Evolutionary conservation across 345 rosid species (phyloP).

Genomic region (Noccaea caerulescens): DNA sequence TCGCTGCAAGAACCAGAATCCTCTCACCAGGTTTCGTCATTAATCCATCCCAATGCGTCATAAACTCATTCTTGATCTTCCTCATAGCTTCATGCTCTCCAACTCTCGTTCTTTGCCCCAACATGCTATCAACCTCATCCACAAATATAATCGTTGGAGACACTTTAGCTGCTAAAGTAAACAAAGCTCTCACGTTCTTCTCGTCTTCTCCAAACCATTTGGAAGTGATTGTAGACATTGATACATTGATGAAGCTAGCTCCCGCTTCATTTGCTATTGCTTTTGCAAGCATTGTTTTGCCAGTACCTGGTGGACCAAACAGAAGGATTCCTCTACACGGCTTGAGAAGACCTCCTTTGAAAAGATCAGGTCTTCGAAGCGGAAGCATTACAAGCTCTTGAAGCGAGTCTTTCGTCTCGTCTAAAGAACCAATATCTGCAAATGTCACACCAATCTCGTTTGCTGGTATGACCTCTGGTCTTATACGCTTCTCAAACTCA

Average conservation of each 20-base stretch:
- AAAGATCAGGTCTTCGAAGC: slow-evolving; percentile 91
- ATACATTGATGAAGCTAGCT: slow-evolving; percentile 98
- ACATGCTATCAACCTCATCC: slow-evolving; percentile 99
- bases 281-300: slow-evolving; percentile 99
- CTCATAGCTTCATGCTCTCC: slow-evolving; percentile 99
- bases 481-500: slow-evolving; percentile 72
- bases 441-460: slow-evolving; percentile 95
- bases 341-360: slow-evolving; percentile 93
- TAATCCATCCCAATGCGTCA: slow-evolving; percentile 99
- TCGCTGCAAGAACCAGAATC: slow-evolving; percentile 97
- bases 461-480: slow-evolving; percentile 73
- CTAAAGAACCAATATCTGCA: slow-evolving; percentile 88
- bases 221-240: slow-evolving; percentile 97
- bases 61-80: slow-evolving; percentile 95
- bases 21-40: slow-evolving; percentile 82
- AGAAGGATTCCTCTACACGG: slow-evolving; percentile 97
- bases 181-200: slow-evolving; percentile 89
- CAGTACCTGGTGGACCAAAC: slow-evolving; percentile 99
- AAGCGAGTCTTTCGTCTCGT: slow-evolving; percentile 90
- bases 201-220: slow-evolving; percentile 99
- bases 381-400: slow-evolving; percentile 99
- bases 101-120: slow-evolving; percentile 92
- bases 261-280: slow-evolving; percentile 99
- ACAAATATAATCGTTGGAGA: slow-evolving; percentile 96
- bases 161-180: slow-evolving; percentile 92